Percentiles rank a stretch among this genome's conserved stretches.
Evolutionary conservation across 1,139 yeast genomes (phyloP).

Genomic region (Suhomyces taliae): DNA sequence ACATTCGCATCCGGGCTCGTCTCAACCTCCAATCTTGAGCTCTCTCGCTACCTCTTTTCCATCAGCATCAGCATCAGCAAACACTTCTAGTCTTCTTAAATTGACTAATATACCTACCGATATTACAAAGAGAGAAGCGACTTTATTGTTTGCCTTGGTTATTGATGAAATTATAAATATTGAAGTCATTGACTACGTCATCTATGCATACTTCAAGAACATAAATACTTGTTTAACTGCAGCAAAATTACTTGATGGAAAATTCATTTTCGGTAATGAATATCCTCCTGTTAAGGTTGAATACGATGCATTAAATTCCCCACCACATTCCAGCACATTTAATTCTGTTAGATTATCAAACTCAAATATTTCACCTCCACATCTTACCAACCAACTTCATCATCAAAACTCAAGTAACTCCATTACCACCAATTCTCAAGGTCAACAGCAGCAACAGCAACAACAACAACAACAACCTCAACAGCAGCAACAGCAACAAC

Average conservation of each 20-base stretch:
- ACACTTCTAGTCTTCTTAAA: conserved; percentile 26
- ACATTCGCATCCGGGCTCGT: conserved; percentile 7
- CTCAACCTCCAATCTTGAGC: conserved; percentile 12
- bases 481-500: conserved; percentile 7
- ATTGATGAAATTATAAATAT: conserved; percentile 62
- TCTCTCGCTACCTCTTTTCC: conserved; percentile 10
- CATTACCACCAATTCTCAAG: conserved; percentile 1
- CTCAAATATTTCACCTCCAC: conserved; percentile 33
- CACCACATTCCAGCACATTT: conserved; percentile 22
- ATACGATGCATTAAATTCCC: conserved; percentile 26
- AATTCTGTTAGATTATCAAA: conserved; percentile 30
- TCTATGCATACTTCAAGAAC: conserved; percentile 66
- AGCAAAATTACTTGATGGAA: conserved; percentile 66
- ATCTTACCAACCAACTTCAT: conserved; percentile 19
- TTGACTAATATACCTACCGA: conserved; percentile 71
- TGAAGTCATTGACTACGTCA: conserved; percentile 53
- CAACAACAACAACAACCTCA: conserved; percentile 7
- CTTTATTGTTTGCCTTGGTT: conserved; percentile 76
- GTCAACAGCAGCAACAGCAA: conserved; percentile 8
- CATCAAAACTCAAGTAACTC: conserved; percentile 10
- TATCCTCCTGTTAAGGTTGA: conserved; percentile 57
- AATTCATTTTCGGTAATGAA: conserved; percentile 61
- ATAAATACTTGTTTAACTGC: conserved; percentile 68
- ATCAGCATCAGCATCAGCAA: conserved; percentile 10
- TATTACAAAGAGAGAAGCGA: conserved; percentile 72